phyloP scores from a whole-genome alignment of 495 filamentous ascomycete genomes.

The Podospora fimiseda region DNA sequence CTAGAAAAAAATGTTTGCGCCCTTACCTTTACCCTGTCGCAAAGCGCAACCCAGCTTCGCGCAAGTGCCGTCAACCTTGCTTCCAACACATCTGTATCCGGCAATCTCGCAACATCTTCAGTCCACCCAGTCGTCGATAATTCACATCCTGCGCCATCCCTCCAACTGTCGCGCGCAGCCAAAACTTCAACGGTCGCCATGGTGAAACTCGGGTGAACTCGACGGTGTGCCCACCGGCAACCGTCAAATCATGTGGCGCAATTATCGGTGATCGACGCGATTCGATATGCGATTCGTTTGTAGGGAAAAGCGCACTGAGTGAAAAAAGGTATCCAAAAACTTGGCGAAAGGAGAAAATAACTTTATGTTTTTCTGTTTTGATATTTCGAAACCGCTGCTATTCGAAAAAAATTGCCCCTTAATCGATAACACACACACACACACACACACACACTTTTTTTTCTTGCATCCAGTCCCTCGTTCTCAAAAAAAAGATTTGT shows the following conservation, averaged over 20 bases:
- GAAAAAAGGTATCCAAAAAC: no score
- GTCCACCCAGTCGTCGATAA: constrained; percentile 18
- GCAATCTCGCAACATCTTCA: constrained; percentile 8
- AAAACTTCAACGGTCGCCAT: constrained; percentile 40
- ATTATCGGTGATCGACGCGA: constrained; percentile 15
- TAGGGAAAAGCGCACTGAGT: no score
- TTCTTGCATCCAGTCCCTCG: no score
- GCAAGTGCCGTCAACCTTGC: constrained; percentile 26
- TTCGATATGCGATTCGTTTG: no score
- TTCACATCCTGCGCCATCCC: constrained; percentile 22
- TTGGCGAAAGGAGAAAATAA: no score
- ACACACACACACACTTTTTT: no score
- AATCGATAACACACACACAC: constrained; percentile 5
- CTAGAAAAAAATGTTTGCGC: background rate
- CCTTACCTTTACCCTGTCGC: constrained; percentile 22
- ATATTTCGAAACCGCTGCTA: background rate
- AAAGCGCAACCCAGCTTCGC: constrained; percentile 24
- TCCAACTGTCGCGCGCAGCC: constrained; percentile 27
- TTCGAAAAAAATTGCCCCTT: constrained; percentile 10
- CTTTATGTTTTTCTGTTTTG: no score
- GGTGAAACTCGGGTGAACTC: constrained; percentile 33
- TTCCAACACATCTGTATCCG: constrained; percentile 10
- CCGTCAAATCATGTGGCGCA: constrained; percentile 41
- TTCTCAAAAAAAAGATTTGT: constrained; percentile 22
- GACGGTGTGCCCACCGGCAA: constrained; percentile 23